Base-by-base conservation (phyloP, 441 rosid species). In the Erodium trifolium region DNA sequence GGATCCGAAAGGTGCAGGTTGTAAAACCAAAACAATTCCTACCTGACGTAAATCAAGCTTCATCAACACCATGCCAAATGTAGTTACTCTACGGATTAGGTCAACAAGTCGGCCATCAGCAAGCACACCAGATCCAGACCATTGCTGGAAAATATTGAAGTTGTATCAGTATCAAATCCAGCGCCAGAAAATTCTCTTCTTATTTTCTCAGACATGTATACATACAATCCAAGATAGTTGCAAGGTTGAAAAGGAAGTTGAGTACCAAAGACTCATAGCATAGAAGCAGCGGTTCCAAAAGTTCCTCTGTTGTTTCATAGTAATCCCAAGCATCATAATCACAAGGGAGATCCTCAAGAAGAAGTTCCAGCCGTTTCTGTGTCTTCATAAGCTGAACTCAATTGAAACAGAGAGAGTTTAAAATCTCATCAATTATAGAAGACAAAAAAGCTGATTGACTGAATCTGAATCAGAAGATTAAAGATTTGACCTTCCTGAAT, bases 31-130 rank as follows among this genome's bases (percentile, higher is more conserved):
- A 45, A 55, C 2, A 55, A 55, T n/a, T 2, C 27, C 63, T 75
- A 88, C 92, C 92, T 85, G 89, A 17, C 97, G 97, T 84, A 93
- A 81, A 79, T 93, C 98, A 68, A 93, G 92, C 89, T 93, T 93
- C 97, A 93, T 89, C 71, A 91, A 78, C 70, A 86, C 91, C 90
- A 91, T 88, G 51, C 98, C 97, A 76, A 93, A 93, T 9, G 96
- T 86, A 75, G 92, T 85, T 78, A 91, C 98, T 82, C 89, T 89
- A 37, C 97, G 85, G 70, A 93, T 93, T 68, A 93, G 85, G 81
- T 93, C 98, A 74, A 89, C 90, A 70, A 93, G 87, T 67, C 97
- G 83, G 68, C 97, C 98, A 83, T 91, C 98, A 75, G 97, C 98
- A 66, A 93, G 78, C 73, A 88, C 79, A 62, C 91, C 96, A 63